Percentiles rank a stretch among this genome's conserved stretches.
Evolutionary conservation across 108 stramenopile species (phyloP).

Genomic region (Conticribra weissflogii): DNA sequence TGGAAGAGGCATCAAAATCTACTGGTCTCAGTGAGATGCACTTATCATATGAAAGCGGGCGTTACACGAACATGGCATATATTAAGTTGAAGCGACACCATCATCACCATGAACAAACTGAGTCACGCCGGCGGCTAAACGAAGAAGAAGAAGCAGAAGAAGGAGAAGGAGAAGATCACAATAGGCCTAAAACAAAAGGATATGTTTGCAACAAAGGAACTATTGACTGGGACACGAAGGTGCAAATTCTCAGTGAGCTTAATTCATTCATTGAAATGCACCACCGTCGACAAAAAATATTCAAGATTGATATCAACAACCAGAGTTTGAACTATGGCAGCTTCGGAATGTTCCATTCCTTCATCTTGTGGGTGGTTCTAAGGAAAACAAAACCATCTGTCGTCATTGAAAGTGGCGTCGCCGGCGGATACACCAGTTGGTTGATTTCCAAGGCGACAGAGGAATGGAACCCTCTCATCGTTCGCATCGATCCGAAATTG

Average conservation of each 20-base stretch:
- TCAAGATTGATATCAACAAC: not conserved
- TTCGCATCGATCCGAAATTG: not conserved
- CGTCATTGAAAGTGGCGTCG: not conserved
- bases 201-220: not conserved
- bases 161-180: not conserved
- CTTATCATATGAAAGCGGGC: not conserved
- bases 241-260: not conserved
- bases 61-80: not conserved
- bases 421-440: not conserved
- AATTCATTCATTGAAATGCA: not conserved
- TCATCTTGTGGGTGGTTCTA: not conserved
- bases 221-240: not conserved
- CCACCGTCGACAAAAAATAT: not conserved
- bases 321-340: not conserved
- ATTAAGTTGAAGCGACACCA: not conserved
- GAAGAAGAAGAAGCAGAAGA: not conserved
- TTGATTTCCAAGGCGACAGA: not conserved
- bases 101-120: no score
- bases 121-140: no score
- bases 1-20: not conserved
- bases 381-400: not conserved
- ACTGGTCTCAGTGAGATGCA: not conserved
- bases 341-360: not conserved
- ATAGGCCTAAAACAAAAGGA: not conserved
- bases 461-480: not conserved